Evolutionary conservation across 2,329 filamentous ascomycete species (phyloP).

Genomic region (Dothistroma septosporum): DNA sequence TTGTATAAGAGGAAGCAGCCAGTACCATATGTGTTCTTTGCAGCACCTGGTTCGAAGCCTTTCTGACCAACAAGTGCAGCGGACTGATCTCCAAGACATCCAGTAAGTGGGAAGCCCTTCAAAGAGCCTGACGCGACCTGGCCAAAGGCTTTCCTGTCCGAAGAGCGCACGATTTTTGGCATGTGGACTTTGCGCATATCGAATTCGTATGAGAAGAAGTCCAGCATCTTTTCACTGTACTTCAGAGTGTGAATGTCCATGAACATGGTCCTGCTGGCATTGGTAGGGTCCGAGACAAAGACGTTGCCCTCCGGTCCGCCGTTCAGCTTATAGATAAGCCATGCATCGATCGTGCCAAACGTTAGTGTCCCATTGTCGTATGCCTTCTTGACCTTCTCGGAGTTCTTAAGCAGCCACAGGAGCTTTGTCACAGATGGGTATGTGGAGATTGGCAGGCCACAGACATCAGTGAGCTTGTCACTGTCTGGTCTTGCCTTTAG

Average conservation of each 20-base stretch:
- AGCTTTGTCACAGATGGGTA: constrained; percentile 86
- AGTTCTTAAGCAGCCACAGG: constrained; percentile 73
- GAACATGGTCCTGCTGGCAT: constrained; percentile 90
- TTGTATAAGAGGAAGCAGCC: constrained; percentile 89
- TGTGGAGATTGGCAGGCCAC: constrained; percentile 79
- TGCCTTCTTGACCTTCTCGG: constrained; percentile 63
- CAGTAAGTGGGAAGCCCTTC: constrained; percentile 67
- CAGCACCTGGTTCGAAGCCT: constrained; percentile 74
- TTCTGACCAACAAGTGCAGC: constrained; percentile 69
- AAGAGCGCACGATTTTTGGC: constrained; percentile 79
- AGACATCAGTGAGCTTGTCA: constrained; percentile 64
- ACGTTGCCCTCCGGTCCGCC: constrained; percentile 58
- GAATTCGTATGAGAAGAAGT: constrained; percentile 67
- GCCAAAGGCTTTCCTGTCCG: constrained; percentile 70
- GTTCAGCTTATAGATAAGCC: constrained; percentile 82
- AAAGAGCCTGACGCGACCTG: constrained; percentile 61
- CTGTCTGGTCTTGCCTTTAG: constrained; percentile 65
- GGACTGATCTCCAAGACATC: constrained; percentile 82
- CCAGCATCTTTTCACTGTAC: constrained; percentile 72
- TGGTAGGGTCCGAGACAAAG: constrained; percentile 80
- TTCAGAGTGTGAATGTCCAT: constrained; percentile 79
- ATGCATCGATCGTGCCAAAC: constrained; percentile 85
- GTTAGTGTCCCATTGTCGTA: constrained; percentile 73
- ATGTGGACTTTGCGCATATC: constrained; percentile 67
- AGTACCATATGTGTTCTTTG: constrained; percentile 89